Conservation (phyloP, 2,329 filamentous ascomycete genomes). For the Colletotrichum zoysiae region DNA sequence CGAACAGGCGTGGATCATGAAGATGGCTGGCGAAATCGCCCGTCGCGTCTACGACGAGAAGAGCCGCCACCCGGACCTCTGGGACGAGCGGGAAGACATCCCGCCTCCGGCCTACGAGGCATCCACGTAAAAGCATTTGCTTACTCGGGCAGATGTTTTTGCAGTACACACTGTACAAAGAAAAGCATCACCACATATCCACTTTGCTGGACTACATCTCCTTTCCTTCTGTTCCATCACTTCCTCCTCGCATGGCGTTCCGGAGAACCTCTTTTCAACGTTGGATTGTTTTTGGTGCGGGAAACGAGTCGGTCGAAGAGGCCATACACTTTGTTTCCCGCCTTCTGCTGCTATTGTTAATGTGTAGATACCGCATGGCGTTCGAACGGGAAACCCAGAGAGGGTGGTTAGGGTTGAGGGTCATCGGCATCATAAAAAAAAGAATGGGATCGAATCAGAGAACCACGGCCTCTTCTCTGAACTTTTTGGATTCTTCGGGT, state of each 20-base stretch:
- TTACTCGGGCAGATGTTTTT: constrained; percentile 23
- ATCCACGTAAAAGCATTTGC: constrained; percentile 52
- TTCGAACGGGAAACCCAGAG: constrained; percentile 30
- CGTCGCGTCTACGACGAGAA: constrained; percentile 91
- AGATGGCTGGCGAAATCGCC: constrained; percentile 94
- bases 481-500: constrained; percentile 38
- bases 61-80: constrained; percentile 63
- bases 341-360: constrained; percentile 36
- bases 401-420: constrained; percentile 3
- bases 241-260: constrained; percentile 41
- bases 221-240: constrained; percentile 35
- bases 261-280: constrained; percentile 7
- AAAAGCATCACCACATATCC: constrained; percentile 12
- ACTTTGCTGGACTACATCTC: constrained; percentile 31
- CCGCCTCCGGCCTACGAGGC: constrained; percentile 75
- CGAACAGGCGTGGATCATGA: constrained; percentile 88
- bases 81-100: constrained; percentile 67
- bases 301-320: constrained; percentile 12
- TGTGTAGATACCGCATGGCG: constrained; percentile 42
- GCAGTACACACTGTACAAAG: constrained; percentile 39
- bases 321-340: neutral
- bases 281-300: neutral
- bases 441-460: constrained; percentile 36
- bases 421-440: constrained; percentile 35
- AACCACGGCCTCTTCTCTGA: constrained; percentile 31